A percentile compares a stretch with the other conserved stretches of the same genome.
These are phyloP conservation scores for Cordyceps cateniannulata DNA, from an alignment of 2,329 filamentous ascomycete species.

Conservation along the genomic window DNA sequence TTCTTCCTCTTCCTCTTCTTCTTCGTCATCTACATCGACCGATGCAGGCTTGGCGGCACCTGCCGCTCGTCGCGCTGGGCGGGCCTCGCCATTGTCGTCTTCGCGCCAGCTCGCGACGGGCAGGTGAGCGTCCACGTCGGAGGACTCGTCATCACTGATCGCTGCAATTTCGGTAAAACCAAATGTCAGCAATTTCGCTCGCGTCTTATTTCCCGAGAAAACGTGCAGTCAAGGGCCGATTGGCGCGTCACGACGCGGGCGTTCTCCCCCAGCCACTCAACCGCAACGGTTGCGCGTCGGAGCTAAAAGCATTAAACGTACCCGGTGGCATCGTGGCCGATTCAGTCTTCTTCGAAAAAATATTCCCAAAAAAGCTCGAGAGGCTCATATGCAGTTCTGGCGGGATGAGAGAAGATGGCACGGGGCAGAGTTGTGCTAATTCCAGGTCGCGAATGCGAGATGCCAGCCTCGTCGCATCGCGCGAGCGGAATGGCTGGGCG, in stretches of 20 bases:
- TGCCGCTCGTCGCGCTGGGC: slow-evolving; percentile 18
- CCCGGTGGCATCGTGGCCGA: slow-evolving; percentile 9
- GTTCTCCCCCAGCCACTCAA: background rate
- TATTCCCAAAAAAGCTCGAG: slow-evolving; percentile 6
- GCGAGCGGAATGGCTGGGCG: background rate
- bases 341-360: background rate
- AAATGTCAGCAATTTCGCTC: background rate
- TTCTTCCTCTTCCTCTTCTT: slow-evolving; percentile 38
- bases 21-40: slow-evolving; percentile 29
- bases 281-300: background rate
- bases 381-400: slow-evolving; percentile 2
- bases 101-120: slow-evolving; percentile 21
- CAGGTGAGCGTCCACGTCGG: slow-evolving; percentile 24
- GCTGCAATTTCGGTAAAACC: slow-evolving; percentile 20
- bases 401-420: background rate
- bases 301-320: background rate
- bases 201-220: background rate
- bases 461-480: background rate
- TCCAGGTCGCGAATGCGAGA: background rate
- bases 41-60: slow-evolving; percentile 26
- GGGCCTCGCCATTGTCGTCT: slow-evolving; percentile 13
- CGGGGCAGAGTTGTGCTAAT: background rate
- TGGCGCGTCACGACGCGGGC: background rate
- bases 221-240: background rate
- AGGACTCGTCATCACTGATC: slow-evolving; percentile 31